Evolutionary conservation across 2,329 filamentous ascomycete species (phyloP), one percentile per base, ranked within the genome.

Genomic region (Epichloe elymi): DNA sequence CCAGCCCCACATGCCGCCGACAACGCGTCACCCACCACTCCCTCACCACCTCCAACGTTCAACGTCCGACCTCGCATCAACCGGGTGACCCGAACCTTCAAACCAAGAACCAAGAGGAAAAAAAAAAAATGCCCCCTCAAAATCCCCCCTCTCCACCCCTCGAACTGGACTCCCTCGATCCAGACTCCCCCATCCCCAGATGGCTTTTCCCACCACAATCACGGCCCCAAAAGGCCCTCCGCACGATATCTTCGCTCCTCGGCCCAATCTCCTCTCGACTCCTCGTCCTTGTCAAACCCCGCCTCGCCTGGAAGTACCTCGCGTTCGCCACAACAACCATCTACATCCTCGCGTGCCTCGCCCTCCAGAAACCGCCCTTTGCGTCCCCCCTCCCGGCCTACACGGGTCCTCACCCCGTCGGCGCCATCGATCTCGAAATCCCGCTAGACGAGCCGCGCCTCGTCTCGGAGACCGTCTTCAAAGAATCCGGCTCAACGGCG

Each of bases 371-470:
- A 19, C 73, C 71, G 4, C 63, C 73, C 15, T 67, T 76, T 52
- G 70, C 71, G 0, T 69, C 68, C 23, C 64, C 64, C 64, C 59
- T 76, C 6, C 74, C 73, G 1, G 52, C 59, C 19, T 74, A 74
- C 57, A 68, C 67, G 10, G 73, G 73, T 0, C 65, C 66, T 0
- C 67, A 74, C 51, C 60, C 62, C 4, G 74, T 76, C 19, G 74
- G 74, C 23, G 62, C 70, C 12, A 61, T 76, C 43, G 73, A 76
- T 54, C 57, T 76, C 33, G 74, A 76, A 53, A 62, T 74, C 8
- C 64, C 71, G 1, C 64, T 72, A 0, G 59, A 62, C 5, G 58
- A 58, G 26, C 63, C 67, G 1, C 57, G 59, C 10, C 59, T 55
- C 17, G 56, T 67, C 8, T 63, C 65, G 3, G 60, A 67, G 5